Conservation (phyloP, 2,329 filamentous ascomycete species). For the Curvularia spicifera region DNA sequence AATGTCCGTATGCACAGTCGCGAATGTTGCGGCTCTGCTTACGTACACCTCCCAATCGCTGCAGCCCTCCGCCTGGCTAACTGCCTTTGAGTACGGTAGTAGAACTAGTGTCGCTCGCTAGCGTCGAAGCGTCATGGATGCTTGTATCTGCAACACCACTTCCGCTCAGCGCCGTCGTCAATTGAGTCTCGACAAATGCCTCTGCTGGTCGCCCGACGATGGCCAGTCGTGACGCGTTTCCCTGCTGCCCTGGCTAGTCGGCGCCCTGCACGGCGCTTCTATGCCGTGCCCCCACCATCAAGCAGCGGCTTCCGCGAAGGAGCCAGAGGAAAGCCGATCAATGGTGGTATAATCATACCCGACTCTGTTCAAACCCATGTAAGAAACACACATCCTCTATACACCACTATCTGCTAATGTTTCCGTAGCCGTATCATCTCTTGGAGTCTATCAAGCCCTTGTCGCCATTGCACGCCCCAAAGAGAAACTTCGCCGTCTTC, state of each 20-base stretch:
- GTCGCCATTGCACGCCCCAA: background rate
- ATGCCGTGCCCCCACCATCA: slow-evolving; percentile 5
- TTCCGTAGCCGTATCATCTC: slow-evolving; percentile 31
- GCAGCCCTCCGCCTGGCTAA: background rate
- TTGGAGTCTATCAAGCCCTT: slow-evolving; percentile 34
- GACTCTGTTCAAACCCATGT: slow-evolving; percentile 32
- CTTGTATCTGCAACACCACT: slow-evolving; percentile 10
- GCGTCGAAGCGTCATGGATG: slow-evolving; percentile 22
- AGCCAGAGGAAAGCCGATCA: slow-evolving; percentile 2
- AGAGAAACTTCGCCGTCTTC: slow-evolving; percentile 35
- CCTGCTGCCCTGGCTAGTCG: slow-evolving; percentile 14
- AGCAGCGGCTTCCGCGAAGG: slow-evolving; percentile 1
- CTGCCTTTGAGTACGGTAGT: background rate
- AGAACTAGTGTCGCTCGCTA: slow-evolving; percentile 9
- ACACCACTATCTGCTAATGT: slow-evolving; percentile 14
- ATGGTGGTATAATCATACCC: slow-evolving; percentile 41
- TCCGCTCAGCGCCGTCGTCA: slow-evolving; percentile 23
- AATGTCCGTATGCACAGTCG: slow-evolving; percentile 17
- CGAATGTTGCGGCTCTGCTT: slow-evolving; percentile 17
- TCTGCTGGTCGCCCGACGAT: slow-evolving; percentile 39
- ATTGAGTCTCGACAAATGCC: slow-evolving; percentile 41
- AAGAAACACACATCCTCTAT: slow-evolving; percentile 2
- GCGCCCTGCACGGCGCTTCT: slow-evolving; percentile 20
- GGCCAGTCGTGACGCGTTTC: slow-evolving; percentile 30
- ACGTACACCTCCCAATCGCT: slow-evolving; percentile 12